Evolutionary conservation across 441 rosid species (phyloP).

Genomic region (Gossypium aridum): DNA sequence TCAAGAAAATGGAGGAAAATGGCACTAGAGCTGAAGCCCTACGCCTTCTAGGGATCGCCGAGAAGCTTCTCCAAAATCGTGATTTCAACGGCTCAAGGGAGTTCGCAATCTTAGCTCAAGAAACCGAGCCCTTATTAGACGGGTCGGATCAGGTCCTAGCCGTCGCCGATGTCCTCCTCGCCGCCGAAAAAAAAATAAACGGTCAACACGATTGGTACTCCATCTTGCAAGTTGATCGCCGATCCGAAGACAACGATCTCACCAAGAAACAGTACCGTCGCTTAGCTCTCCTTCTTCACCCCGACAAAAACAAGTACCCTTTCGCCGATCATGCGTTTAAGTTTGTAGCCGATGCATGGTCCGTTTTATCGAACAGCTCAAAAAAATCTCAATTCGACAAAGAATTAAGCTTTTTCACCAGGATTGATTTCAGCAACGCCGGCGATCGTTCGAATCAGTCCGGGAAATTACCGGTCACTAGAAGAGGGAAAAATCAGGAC

Average conservation of each 20-base stretch:
- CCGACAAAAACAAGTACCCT: conserved; percentile 77
- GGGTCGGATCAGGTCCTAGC: conserved; percentile 91
- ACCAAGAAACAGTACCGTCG: conserved; percentile 79
- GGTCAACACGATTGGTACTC: conserved; percentile 81
- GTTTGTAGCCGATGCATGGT: conserved; percentile 88
- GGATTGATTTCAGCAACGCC: conserved; percentile 44
- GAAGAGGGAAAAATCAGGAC: conserved; percentile 18
- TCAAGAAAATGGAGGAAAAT: conserved; percentile 38
- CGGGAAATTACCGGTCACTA: conserved; percentile 44
- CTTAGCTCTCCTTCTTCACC: conserved; percentile 83
- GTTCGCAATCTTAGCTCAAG: conserved; percentile 78
- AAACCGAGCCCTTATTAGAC: conserved; percentile 72
- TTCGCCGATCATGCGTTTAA: conserved; percentile 84
- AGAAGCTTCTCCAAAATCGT: conserved; percentile 63
- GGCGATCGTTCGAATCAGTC: not conserved
- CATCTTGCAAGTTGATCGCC: conserved; percentile 63
- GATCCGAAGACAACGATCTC: conserved; percentile 48
- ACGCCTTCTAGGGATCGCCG: conserved; percentile 78
- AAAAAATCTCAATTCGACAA: conserved; percentile 59
- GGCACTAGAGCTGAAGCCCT: conserved; percentile 60
- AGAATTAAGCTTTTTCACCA: conserved; percentile 47
- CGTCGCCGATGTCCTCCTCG: conserved; percentile 58
- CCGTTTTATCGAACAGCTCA: conserved; percentile 46
- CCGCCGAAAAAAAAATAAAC: conserved; percentile 54
- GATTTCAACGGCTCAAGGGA: conserved; percentile 70